Percentiles rank a stretch among this genome's conserved stretches.
Conservation (phyloP, 2,329 filamentous ascomycete species). For the Hypoxylon sp. region DNA sequence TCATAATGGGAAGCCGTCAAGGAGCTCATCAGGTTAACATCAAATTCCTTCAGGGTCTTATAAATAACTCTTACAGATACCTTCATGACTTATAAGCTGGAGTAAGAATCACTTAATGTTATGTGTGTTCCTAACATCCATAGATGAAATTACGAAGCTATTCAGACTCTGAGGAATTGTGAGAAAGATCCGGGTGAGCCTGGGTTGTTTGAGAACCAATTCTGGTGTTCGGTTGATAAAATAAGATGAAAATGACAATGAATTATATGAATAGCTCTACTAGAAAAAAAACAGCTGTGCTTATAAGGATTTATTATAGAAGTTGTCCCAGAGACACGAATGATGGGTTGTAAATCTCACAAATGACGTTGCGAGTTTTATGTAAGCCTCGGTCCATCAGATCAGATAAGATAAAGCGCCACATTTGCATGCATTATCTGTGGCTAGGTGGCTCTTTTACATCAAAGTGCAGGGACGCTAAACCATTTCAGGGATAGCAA, state of each 20-base stretch:
- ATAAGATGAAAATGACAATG: too few relatives aligned
- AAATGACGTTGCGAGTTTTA: conserved; percentile 6
- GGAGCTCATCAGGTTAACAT: too few relatives aligned
- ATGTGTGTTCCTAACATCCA: too few relatives aligned
- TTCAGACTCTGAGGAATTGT: too few relatives aligned
- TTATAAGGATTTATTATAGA: background rate
- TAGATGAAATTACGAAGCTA: too few relatives aligned
- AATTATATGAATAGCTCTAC: too few relatives aligned
- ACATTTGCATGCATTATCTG: conserved; percentile 26
- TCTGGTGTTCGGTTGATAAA: too few relatives aligned
- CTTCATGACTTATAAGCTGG: background rate
- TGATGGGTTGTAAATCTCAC: background rate
- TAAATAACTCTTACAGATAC: too few relatives aligned
- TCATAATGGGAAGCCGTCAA: background rate
- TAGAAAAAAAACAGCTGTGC: too few relatives aligned
- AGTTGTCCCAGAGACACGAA: background rate
- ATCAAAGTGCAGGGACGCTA: conserved; percentile 3
- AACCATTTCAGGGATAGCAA: conserved; percentile 11
- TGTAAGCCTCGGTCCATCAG: conserved; percentile 16
- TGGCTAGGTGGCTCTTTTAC: conserved; percentile 20
- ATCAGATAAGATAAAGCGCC: conserved; percentile 41
- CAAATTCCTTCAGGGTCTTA: too few relatives aligned
- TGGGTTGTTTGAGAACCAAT: too few relatives aligned
- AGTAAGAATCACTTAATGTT: background rate
- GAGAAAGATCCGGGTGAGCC: too few relatives aligned